Conservation (phyloP, 2,329 filamentous ascomycete species). For the Colletotrichum sp. region DNA sequence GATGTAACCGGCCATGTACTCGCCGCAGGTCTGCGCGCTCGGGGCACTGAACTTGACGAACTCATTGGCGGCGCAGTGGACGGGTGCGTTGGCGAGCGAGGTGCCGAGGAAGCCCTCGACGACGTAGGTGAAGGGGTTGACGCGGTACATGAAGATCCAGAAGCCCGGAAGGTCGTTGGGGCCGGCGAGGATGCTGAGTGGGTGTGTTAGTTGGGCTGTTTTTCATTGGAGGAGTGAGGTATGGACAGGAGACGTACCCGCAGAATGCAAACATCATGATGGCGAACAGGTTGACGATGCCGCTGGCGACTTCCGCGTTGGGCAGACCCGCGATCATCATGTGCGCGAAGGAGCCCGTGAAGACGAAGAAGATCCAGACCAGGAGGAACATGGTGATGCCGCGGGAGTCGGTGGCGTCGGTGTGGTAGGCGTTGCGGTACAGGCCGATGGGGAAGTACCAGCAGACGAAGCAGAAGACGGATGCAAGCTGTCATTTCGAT, state of each 20-base stretch:
- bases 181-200: conserved; percentile 14
- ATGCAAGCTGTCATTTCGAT: neutral
- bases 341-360: conserved; percentile 69
- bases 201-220: neutral
- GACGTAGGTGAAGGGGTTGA: conserved; percentile 32
- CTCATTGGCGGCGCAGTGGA: conserved; percentile 20
- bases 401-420: conserved; percentile 49
- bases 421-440: conserved; percentile 60
- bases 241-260: conserved; percentile 26
- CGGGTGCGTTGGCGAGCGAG: conserved; percentile 22
- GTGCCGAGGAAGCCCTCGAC: conserved; percentile 31
- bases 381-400: conserved; percentile 69
- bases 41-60: conserved; percentile 13
- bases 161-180: conserved; percentile 14
- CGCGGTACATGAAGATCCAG: conserved; percentile 27
- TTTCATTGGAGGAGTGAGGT: no score
- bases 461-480: conserved; percentile 66
- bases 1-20: conserved; percentile 15
- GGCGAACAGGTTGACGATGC: conserved; percentile 68
- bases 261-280: conserved; percentile 69
- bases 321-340: conserved; percentile 69
- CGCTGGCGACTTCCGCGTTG: conserved; percentile 66
- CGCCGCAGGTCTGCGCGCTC: conserved; percentile 11
- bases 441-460: conserved; percentile 75
- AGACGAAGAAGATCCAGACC: conserved; percentile 67